These are phyloP conservation scores for Leccinum uliginosum DNA, from an alignment of 768 basidiomycete species.

Conservation along the genomic window DNA sequence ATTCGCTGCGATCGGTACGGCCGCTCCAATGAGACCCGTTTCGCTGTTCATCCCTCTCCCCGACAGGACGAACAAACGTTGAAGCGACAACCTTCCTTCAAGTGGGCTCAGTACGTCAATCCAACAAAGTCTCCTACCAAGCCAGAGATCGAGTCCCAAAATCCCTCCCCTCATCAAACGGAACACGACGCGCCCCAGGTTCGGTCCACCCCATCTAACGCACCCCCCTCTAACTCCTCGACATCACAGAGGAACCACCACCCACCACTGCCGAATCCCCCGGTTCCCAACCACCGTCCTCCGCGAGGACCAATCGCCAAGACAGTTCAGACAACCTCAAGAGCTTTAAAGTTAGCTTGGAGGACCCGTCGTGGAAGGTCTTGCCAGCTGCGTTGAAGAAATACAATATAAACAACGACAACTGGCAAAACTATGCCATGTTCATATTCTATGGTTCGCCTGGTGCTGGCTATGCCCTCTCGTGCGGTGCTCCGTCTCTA, in stretches of 20 bases:
- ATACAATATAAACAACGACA: constrained; percentile 97
- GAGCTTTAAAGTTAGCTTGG: constrained; percentile 95
- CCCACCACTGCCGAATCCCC: constrained; percentile 29
- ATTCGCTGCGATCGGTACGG: constrained; percentile 25
- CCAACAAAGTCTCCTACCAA: constrained; percentile 80
- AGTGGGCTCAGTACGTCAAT: constrained; percentile 82
- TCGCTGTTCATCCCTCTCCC: constrained; percentile 11
- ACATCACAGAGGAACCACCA: constrained; percentile 31
- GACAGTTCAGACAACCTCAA: constrained; percentile 76
- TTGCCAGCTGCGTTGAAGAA: constrained; percentile 97
- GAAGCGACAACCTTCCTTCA: constrained; percentile 76
- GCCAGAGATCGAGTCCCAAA: constrained; percentile 67
- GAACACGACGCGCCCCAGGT: constrained; percentile 61
- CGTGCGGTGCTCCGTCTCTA: not conserved
- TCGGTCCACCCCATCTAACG: constrained; percentile 25
- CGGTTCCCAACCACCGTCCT: constrained; percentile 24
- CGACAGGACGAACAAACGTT: constrained; percentile 42
- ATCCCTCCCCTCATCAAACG: constrained; percentile 70
- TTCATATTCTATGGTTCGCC: constrained; percentile 97
- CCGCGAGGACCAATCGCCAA: constrained; percentile 45
- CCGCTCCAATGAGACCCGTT: not conserved
- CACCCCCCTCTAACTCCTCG: constrained; percentile 15
- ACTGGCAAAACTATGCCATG: constrained; percentile 99
- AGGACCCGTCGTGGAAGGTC: constrained; percentile 98
- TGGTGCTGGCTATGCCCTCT: constrained; percentile 41